Percentiles rank a stretch among this genome's conserved stretches.
Conservation (phyloP, 2,329 filamentous ascomycete species). For the Fusarium keratoplasticum region DNA sequence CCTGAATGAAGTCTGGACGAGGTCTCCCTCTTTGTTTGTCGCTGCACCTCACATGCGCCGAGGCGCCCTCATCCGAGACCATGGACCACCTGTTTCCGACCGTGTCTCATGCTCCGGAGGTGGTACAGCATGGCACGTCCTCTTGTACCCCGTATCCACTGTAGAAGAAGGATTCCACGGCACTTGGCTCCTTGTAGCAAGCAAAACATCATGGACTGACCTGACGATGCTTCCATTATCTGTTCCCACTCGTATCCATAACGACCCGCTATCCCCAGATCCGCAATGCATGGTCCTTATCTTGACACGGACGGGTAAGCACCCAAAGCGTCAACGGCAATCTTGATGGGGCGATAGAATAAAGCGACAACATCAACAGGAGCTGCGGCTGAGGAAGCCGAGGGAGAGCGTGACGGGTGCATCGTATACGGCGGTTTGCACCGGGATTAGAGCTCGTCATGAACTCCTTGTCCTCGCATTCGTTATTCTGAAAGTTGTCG, state of each 20-base stretch:
- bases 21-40: background rate
- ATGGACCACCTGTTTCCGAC: background rate
- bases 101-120: background rate
- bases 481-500: background rate
- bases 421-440: background rate
- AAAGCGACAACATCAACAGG: background rate
- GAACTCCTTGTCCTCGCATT: background rate
- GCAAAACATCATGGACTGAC: background rate
- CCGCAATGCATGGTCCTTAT: slow-evolving; percentile 2
- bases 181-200: background rate
- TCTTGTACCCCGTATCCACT: background rate
- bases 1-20: background rate
- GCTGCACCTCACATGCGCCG: background rate
- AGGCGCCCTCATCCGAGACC: background rate
- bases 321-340: background rate
- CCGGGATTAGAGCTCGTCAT: background rate
- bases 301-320: background rate
- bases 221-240: background rate
- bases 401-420: background rate
- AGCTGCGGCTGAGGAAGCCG: background rate
- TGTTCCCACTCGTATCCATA: slow-evolving; percentile 13
- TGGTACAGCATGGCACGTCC: background rate
- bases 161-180: background rate
- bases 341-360: background rate
- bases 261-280: slow-evolving; percentile 13